Percentiles rank a stretch among this genome's conserved stretches.
These are phyloP conservation scores for Acorus gramineus DNA, from an alignment of 106 monocot genomes.

Conservation along the genomic window DNA sequence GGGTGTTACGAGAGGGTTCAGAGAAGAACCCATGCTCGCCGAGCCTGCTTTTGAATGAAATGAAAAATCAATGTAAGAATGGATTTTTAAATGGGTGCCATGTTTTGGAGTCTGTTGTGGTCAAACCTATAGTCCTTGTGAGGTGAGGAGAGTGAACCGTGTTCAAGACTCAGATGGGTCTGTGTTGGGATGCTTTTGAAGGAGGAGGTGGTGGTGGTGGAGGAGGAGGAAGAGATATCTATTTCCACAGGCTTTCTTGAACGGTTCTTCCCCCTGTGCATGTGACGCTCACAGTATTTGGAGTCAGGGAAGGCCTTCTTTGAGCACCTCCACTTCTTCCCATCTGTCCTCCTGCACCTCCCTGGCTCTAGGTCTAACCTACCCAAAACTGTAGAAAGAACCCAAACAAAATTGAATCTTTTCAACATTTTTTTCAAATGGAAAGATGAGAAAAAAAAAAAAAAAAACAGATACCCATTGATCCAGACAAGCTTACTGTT, in stretches of 20 bases:
- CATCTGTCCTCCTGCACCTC: constrained; percentile 29
- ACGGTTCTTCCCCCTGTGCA: constrained; percentile 34
- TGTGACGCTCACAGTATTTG: constrained; percentile 32
- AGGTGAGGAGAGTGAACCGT: no score
- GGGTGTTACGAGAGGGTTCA: no score
- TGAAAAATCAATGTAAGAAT: no score
- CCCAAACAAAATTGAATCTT: constrained; percentile 15
- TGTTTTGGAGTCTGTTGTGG: no score
- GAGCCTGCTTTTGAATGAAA: no score
- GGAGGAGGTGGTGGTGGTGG: neutral
- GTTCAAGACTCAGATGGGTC: no score
- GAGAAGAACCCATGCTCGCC: no score
- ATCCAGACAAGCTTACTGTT: neutral
- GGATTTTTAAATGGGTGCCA: no score
- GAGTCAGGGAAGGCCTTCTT: constrained; percentile 27
- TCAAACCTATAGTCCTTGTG: no score
- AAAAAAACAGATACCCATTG: neutral
- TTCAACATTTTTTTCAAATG: neutral
- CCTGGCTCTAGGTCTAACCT: constrained; percentile 25
- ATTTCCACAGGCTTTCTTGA: constrained; percentile 39
- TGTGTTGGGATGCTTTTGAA: neutral
- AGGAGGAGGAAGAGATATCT: neutral
- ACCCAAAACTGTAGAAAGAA: constrained; percentile 16
- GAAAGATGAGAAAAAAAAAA: neutral
- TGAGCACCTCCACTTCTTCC: constrained; percentile 33